Base-by-base conservation (phyloP, 2,329 filamentous ascomycete genomes). In the Pseudogymnoascus destructans region DNA sequence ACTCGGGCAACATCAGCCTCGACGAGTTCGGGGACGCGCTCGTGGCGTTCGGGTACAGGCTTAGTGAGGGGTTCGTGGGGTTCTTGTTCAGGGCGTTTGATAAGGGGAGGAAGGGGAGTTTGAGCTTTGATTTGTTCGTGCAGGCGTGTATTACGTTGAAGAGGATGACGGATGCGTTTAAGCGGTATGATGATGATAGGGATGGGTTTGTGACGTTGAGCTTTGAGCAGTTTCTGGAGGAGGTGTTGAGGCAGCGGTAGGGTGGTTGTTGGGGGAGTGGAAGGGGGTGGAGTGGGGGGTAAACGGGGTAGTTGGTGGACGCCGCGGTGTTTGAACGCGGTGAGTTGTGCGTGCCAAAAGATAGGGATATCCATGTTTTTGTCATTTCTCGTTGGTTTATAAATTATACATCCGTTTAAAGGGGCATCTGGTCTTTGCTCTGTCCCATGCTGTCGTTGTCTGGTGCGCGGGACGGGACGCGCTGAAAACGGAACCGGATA, bases 91-190 rank as follows among this genome's bases (percentile, higher is more conserved):
- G 81, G 64, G 93, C 89, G 0, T 97, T 95, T 73, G 92, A 96
- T 71, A 90, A 86, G 76, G 78, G 80, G 62, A 74, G 75, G 64
- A 78, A 82, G 68, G 84, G 85, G 35, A 78, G 79, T 66, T 89
- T 90, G 80, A 88, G 85, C 73, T 98, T 98, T 68, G 93, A 98
- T 74, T 73, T 98, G 57, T 98, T 98, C 68, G 93, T 98, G 61
- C 93, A 98, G 77, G 89, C 89, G 57, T 97, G 93, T 72, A 97
- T 98, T 69, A 90, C 84, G 66, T 77, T 98, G 67, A 96, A 97
- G 80, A 81, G 93, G 66, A 97, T 98, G 92, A 98, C 93, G 61
- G 93, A 98, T 72, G 90, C 95, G 25, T 98, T 98, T 72, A 98
- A 98, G 79, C 92, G 91, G 73, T 98, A 97, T 71, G 93, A 98